Base-by-base conservation (phyloP, 1,284 basidiomycete species). In the Rhodotorula mucilaginosa region DNA sequence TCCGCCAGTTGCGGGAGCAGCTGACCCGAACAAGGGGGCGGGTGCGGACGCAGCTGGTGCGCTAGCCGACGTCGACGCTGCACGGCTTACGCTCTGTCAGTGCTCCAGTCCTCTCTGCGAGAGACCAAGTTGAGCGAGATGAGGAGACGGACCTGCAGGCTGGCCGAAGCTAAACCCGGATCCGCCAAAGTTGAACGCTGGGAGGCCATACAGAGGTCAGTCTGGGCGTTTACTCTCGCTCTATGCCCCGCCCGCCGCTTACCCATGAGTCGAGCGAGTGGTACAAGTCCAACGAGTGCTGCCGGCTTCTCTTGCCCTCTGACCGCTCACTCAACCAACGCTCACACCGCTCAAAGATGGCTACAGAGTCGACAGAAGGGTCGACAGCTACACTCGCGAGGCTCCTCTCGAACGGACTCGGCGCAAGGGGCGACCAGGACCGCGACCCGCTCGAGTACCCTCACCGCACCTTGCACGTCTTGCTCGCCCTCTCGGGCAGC, bases 401-500 rank as follows among this genome's bases (percentile, higher is more conserved):
- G 51, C 56, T 74, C 15, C 62, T 75, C 3, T 71, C 75, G 2
- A 75, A 76, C 65, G 75, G 75, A 23, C 69, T 76, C 52, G 75
- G 75, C 62, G 69, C 75, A 23, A 31, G 34, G 1, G 75, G 75
- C 29, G 72, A 76, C 69, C 68, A 75, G 64, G 73, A 75, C 61
- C 57, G 61, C 15, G 61, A 73, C 58, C 72, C 75, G 13, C 26
- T 68, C 46, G 46, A 58, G 29, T 78, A 76, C 65, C 78, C 78
- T 2, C 18, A 61, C 47, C 74, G 78, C 56, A 64, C 60, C 26
- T 61, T 83, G 58, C 84, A 97, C 79, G 87, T 97, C 52, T 83
- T 98, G 10, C 83, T 99, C 56, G 89, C 96, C 64, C 88, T 90
- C 0, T 92, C 93, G 0, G 95, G 96, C 18, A 96, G 92, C 77